Base-by-base conservation (phyloP, 192 early-diverging fungal species). In the Ambispora gerdemannii region DNA sequence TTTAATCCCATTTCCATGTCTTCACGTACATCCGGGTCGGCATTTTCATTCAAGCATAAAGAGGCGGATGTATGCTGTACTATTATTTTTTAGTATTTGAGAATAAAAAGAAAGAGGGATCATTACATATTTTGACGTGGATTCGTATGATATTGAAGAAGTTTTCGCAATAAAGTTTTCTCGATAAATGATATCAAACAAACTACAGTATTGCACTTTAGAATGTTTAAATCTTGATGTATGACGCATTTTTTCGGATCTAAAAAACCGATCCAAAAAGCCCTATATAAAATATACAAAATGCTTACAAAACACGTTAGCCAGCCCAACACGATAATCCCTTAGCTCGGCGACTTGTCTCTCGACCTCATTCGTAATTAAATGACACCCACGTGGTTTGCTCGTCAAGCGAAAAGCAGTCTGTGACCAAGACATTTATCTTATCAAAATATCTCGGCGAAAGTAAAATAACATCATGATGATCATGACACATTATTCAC, bases 61-160 rank as follows among this genome's bases (percentile, higher is more conserved):
- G 94, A 94, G 0, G 94, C 94, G 17, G 91, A 93, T 0, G 93
- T 97, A 71, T 97, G 95, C 75, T 94, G 91, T 33, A 97, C 84
- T 82, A 79, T 34, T 15, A 36, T 43, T n/a, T 11, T n/a, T 2
- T 19, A 25, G 13, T 28, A 8, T n/a, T 3, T 13, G 35, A 72
- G 27, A 34, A 28, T 8, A 19, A 49, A 55, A 34, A 22, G 22
- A 19, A 34, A 27, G n/a, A 13, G 53, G 27, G 32, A 19, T 34
- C 50, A 55, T 15, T 68, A 30, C 19, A 30, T 20, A 25, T 1
- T 56, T n/a, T n/a, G n/a, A n/a, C n/a, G n/a, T n/a, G n/a, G n/a
- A n/a, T n/a, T n/a, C n/a, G n/a, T n/a, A n/a, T n/a, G n/a, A n/a
- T n/a, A n/a, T n/a, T n/a, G n/a, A n/a, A n/a, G n/a, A n/a, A n/a